Conservation (phyloP, 176 grass and related monocot species). For the Melocanna baccifera region DNA sequence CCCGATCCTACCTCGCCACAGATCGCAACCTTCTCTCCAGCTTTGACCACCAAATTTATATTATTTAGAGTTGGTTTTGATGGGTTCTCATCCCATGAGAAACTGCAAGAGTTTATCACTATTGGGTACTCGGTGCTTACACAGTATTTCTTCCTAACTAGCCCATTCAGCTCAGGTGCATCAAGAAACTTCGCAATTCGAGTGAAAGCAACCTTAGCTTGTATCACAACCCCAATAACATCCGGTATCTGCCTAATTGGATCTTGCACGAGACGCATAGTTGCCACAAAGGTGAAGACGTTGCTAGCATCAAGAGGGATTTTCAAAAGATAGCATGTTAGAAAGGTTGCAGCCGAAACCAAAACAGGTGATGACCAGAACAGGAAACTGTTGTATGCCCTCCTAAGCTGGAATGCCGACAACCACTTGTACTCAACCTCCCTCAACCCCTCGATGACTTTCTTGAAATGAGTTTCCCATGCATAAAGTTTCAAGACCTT, state of each 20-base stretch:
- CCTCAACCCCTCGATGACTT: constrained; percentile 70
- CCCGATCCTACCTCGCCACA: constrained; percentile 96
- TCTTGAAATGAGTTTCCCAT: constrained; percentile 90
- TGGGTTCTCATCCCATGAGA: constrained; percentile 79
- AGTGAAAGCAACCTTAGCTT: constrained; percentile 86
- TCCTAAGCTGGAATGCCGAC: constrained; percentile 75
- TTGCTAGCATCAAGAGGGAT: constrained; percentile 80
- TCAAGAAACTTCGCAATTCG: constrained; percentile 74
- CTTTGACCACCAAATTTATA: constrained; percentile 61
- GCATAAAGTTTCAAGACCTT: constrained; percentile 91
- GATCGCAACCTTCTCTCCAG: constrained; percentile 79
- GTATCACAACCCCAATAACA: constrained; percentile 79
- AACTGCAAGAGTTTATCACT: constrained; percentile 51
- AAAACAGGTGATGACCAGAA: constrained; percentile 92
- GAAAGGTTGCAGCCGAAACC: constrained; percentile 80
- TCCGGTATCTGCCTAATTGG: constrained; percentile 78
- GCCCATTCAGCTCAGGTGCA: constrained; percentile 62
- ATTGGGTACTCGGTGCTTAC: constrained; percentile 38
- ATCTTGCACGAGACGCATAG: constrained; percentile 75
- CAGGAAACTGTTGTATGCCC: constrained; percentile 76
- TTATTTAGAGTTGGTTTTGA: constrained; percentile 61
- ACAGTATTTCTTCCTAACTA: constrained; percentile 31
- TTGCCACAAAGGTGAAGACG: constrained; percentile 85
- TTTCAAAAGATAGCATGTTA: constrained; percentile 71
- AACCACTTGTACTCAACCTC: constrained; percentile 77